These are phyloP conservation scores for Talaromyces marneffei DNA, from an alignment of 2,329 filamentous ascomycete species.

Conservation along the genomic window DNA sequence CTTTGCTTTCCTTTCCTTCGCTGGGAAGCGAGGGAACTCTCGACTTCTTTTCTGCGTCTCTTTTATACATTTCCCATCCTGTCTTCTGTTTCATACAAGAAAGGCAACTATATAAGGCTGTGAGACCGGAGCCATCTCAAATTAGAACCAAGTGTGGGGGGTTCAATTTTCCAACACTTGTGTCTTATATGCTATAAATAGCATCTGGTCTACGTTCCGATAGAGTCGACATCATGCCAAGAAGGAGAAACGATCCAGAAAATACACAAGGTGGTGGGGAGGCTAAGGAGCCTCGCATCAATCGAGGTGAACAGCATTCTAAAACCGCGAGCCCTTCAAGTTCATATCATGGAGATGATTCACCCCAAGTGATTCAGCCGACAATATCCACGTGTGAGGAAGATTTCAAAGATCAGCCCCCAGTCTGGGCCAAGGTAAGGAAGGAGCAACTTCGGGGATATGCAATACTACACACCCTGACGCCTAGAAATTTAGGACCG, in stretches of 20 bases:
- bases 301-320: neutral
- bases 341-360: neutral
- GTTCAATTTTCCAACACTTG: too few species aligned
- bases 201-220: too few species aligned
- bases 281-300: neutral
- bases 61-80: too few species aligned
- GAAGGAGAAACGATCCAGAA: neutral
- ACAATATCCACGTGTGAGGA: too few species aligned
- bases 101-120: too few species aligned
- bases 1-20: too few species aligned
- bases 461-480: neutral
- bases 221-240: neutral
- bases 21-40: too few species aligned
- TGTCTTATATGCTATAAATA: too few species aligned
- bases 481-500: constrained; percentile 33
- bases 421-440: constrained; percentile 50
- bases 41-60: too few species aligned
- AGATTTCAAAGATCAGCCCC: constrained; percentile 33
- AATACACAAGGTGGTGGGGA: neutral
- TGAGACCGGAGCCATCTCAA: too few species aligned
- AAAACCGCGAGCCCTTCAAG: neutral
- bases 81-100: too few species aligned
- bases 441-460: neutral
- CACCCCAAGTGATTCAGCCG: neutral
- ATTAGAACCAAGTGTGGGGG: too few species aligned